Percentiles rank a stretch among this genome's conserved stretches.
Evolutionary conservation across 805 yeast genomes (phyloP).

Genomic region (Scheffersomyces amazonensis): DNA sequence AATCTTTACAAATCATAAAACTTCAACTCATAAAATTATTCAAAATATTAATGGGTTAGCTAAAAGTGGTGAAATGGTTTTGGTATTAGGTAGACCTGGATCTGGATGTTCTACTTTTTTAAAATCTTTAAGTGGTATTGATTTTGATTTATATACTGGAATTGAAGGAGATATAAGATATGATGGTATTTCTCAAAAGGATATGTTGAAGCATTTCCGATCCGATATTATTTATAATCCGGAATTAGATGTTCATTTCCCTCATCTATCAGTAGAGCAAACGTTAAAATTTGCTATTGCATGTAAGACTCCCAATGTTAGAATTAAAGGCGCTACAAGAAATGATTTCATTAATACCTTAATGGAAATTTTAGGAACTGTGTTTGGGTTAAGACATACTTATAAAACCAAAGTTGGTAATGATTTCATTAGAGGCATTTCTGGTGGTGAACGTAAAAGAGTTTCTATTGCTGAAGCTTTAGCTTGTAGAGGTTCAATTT

Average conservation of each 20-base stretch:
- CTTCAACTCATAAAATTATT: slow-evolving; percentile 14
- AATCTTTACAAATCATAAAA: slow-evolving; percentile 8
- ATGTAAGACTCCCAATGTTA: slow-evolving; percentile 59
- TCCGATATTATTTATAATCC: slow-evolving; percentile 58
- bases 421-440: slow-evolving; percentile 55
- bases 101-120: slow-evolving; percentile 43
- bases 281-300: slow-evolving; percentile 70
- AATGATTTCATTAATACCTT: slow-evolving; percentile 41
- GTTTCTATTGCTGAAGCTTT: slow-evolving; percentile 69
- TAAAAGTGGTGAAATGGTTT: slow-evolving; percentile 64
- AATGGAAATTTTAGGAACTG: slow-evolving; percentile 25
- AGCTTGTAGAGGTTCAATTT: slow-evolving; percentile 39
- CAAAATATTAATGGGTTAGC: slow-evolving; percentile 35
- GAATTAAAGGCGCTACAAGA: slow-evolving; percentile 47
- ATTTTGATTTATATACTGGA: slow-evolving; percentile 18
- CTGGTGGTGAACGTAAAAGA: slow-evolving; percentile 75
- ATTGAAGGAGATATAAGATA: slow-evolving; percentile 43
- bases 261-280: slow-evolving; percentile 71
- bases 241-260: slow-evolving; percentile 71
- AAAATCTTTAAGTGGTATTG: slow-evolving; percentile 23
- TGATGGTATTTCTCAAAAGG: slow-evolving; percentile 58
- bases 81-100: slow-evolving; percentile 46
- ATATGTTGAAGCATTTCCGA: slow-evolving; percentile 57
- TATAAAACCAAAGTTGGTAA: slow-evolving; percentile 28
- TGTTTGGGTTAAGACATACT: slow-evolving; percentile 28